These are phyloP conservation scores for Penicillium steckii DNA, from an alignment of 495 filamentous ascomycete genomes.

Conservation along the genomic window DNA sequence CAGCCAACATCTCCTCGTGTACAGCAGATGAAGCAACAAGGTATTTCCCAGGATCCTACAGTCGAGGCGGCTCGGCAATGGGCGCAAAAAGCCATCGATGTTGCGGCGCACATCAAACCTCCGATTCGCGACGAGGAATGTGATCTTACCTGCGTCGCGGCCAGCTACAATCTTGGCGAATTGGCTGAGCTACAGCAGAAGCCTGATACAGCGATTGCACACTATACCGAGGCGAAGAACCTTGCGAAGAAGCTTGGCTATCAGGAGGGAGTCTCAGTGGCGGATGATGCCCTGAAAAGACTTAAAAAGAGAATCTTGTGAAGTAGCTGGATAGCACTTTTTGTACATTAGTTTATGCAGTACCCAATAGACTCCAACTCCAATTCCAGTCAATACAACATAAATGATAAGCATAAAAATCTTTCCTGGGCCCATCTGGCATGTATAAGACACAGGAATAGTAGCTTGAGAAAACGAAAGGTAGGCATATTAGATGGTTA, in stretches of 20 bases:
- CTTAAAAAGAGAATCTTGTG: slow-evolving; percentile 26
- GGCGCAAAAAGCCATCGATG: slow-evolving; percentile 70
- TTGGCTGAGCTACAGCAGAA: slow-evolving; percentile 71
- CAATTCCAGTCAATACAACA: no score
- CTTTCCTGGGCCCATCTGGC: no score
- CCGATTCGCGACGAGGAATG: slow-evolving; percentile 74
- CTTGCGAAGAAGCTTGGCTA: slow-evolving; percentile 64
- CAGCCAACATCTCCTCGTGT: slow-evolving; percentile 37
- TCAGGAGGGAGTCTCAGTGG: slow-evolving; percentile 59
- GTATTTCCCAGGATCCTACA: slow-evolving; percentile 46
- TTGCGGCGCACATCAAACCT: slow-evolving; percentile 54
- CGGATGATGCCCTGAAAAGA: slow-evolving; percentile 47
- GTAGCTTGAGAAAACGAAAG: no score
- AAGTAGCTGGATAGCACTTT: neutral
- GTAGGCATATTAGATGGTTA: no score
- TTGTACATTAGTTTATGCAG: slow-evolving; percentile 19
- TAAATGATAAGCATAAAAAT: no score
- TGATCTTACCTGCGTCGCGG: slow-evolving; percentile 77
- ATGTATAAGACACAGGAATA: no score
- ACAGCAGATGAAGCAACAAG: slow-evolving; percentile 37
- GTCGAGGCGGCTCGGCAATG: slow-evolving; percentile 65
- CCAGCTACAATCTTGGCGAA: slow-evolving; percentile 83
- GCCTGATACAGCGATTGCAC: slow-evolving; percentile 54
- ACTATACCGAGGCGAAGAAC: slow-evolving; percentile 58
- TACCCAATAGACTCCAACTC: slow-evolving; percentile 14